Conservation (phyloP, 1,139 yeast genomes). For the Blastobotrys ciferrii region DNA sequence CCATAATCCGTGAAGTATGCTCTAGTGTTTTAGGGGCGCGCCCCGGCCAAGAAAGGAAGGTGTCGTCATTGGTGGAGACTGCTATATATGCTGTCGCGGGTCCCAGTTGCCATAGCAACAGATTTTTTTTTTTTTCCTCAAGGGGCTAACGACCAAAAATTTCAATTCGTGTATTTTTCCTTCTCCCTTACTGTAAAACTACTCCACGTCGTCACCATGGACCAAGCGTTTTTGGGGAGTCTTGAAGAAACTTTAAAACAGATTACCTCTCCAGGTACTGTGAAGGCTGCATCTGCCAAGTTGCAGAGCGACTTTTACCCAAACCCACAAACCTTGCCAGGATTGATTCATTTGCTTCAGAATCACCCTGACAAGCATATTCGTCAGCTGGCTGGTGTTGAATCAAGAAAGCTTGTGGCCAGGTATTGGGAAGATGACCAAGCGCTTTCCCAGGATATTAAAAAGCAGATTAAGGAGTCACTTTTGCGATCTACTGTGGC, state of each 20-base stretch:
- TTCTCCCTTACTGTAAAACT: neutral
- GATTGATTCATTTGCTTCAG: conserved; percentile 78
- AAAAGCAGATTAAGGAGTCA: conserved; percentile 58
- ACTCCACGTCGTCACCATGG: conserved; percentile 49
- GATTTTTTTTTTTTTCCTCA: conserved; percentile 9
- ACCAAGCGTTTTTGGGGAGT: conserved; percentile 62
- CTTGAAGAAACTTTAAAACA: conserved; percentile 77
- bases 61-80: too few species aligned
- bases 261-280: conserved; percentile 75
- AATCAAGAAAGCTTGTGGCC: conserved; percentile 78
- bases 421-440: conserved; percentile 69
- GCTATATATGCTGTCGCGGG: too few species aligned
- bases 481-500: conserved; percentile 68
- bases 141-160: neutral
- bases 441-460: conserved; percentile 22
- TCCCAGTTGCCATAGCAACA: conserved; percentile 6
- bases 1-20: too few species aligned
- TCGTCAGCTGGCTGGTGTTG: conserved; percentile 89
- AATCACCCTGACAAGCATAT: conserved; percentile 59
- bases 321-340: conserved; percentile 71
- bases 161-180: conserved; percentile 1
- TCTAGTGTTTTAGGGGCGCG: too few species aligned
- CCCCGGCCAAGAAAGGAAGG: too few species aligned
- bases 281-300: conserved; percentile 77
- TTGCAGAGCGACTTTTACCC: conserved; percentile 74